Evolutionary conservation across 2,329 filamentous ascomycete genomes (phyloP).

Genomic region (Emergomyces pasteurianus): DNA sequence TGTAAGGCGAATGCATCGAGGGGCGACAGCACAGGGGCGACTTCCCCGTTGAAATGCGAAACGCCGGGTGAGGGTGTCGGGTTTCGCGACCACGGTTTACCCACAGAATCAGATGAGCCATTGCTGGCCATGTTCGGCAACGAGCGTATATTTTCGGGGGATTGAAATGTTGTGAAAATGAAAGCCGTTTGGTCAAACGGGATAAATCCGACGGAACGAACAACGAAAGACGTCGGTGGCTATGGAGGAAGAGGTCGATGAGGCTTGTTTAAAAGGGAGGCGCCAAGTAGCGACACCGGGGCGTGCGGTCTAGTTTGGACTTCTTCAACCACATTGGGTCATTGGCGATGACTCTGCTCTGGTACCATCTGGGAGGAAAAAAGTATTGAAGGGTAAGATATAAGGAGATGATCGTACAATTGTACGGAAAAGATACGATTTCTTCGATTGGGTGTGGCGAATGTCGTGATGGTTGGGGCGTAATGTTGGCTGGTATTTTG

Average conservation of each 20-base stretch:
- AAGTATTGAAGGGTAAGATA: neutral
- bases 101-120: neutral
- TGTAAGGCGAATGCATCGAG: conserved; percentile 92
- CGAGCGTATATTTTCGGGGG: neutral
- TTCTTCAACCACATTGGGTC: neutral
- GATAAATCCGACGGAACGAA: no score
- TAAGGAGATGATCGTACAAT: no score
- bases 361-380: neutral
- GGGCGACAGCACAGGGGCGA: conserved; percentile 78
- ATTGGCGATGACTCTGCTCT: neutral
- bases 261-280: neutral
- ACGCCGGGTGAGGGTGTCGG: conserved; percentile 52
- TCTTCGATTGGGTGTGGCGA: neutral
- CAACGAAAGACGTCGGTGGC: no score
- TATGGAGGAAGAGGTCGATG: no score
- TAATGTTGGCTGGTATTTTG: neutral
- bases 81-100: neutral
- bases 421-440: neutral
- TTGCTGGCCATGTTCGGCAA: neutral
- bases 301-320: neutral
- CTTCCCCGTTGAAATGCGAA: conserved; percentile 59
- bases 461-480: neutral
- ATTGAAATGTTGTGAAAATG: neutral
- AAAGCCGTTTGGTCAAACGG: neutral
- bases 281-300: neutral